Conservation (phyloP, 192 early-diverging fungal species). For the Hyaloraphidium curvatum region DNA sequence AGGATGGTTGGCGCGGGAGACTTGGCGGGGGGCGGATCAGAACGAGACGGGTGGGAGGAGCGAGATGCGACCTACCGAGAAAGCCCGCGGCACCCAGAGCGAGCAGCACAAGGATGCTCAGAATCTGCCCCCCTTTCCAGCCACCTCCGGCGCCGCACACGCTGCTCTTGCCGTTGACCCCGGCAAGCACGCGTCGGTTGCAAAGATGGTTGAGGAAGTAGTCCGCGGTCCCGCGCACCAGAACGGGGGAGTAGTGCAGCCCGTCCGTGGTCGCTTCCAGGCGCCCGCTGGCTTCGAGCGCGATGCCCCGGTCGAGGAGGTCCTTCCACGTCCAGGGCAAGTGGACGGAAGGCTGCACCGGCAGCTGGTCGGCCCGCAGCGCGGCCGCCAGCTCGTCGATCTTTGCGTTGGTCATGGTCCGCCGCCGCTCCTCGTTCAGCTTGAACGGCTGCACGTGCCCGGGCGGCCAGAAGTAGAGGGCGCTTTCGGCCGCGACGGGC, state of each 20-base stretch:
- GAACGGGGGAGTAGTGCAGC: constrained; percentile 33
- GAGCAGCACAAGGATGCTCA: constrained; percentile 16
- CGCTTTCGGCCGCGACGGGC: constrained; percentile 10
- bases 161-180: constrained; percentile 38
- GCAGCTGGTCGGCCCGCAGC: constrained; percentile 10
- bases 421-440: constrained; percentile 24
- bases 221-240: constrained; percentile 28
- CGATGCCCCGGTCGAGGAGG: no score
- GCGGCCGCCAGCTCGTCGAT: constrained; percentile 43
- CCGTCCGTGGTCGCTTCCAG: constrained; percentile 36
- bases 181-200: constrained; percentile 27
- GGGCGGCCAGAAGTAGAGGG: constrained; percentile 18
- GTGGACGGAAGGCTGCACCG: constrained; percentile 12
- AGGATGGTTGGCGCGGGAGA: constrained; percentile 5
- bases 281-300: constrained; percentile 16
- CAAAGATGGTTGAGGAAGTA: constrained; percentile 43
- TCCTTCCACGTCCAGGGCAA: constrained; percentile 29
- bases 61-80: constrained; percentile 7
- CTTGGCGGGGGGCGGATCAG: constrained; percentile 5
- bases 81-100: constrained; percentile 13
- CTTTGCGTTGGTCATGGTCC: constrained; percentile 20
- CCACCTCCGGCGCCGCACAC: constrained; percentile 23
- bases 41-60: background rate
- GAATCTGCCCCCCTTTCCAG: constrained; percentile 14
- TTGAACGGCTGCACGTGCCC: constrained; percentile 24